Percentiles rank a stretch among this genome's conserved stretches.
These are phyloP conservation scores for Naganishia onofrii DNA, from an alignment of 768 basidiomycete genomes.

Conservation along the genomic window DNA sequence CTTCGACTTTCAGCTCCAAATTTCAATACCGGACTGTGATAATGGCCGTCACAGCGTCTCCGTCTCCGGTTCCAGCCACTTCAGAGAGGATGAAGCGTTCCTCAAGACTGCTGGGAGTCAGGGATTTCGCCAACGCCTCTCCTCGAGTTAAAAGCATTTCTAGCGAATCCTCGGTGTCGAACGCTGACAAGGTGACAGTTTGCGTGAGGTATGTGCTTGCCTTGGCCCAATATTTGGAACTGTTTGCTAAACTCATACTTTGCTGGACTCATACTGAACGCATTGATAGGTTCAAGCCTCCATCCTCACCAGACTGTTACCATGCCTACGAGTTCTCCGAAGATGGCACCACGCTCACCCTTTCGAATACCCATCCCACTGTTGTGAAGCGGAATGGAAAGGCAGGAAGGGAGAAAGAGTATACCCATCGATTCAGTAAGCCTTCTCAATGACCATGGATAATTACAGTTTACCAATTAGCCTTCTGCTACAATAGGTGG, in stretches of 20 bases:
- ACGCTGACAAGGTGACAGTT: slow-evolving; percentile 26
- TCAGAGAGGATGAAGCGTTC: slow-evolving; percentile 9
- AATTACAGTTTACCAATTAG: background rate
- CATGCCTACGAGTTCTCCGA: slow-evolving; percentile 43
- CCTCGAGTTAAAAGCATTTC: background rate
- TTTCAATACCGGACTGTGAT: background rate
- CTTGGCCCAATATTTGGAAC: background rate
- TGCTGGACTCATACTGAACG: too few species aligned
- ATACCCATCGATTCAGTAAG: slow-evolving; percentile 49
- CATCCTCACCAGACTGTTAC: slow-evolving; percentile 13
- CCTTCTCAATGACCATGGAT: background rate
- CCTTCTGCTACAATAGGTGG: slow-evolving; percentile 36
- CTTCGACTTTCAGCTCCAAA: background rate
- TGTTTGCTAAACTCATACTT: background rate
- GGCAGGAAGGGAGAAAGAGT: slow-evolving; percentile 46
- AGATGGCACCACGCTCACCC: slow-evolving; percentile 35
- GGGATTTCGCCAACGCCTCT: background rate
- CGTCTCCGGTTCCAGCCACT: slow-evolving; percentile 5
- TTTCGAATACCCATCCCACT: slow-evolving; percentile 48
- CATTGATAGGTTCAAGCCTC: slow-evolving; percentile 20
- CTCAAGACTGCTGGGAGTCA: slow-evolving; percentile 14
- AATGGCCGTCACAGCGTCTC: slow-evolving; percentile 10
- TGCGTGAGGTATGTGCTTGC: slow-evolving; percentile 23
- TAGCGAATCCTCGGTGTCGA: too few species aligned
- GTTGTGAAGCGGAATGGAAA: slow-evolving; percentile 49